A percentile compares a stretch with the other conserved stretches of the same genome.
Evolutionary conservation across 2,329 filamentous ascomycete species (phyloP).

Genomic region (Calonectria pseudoreteaudii): DNA sequence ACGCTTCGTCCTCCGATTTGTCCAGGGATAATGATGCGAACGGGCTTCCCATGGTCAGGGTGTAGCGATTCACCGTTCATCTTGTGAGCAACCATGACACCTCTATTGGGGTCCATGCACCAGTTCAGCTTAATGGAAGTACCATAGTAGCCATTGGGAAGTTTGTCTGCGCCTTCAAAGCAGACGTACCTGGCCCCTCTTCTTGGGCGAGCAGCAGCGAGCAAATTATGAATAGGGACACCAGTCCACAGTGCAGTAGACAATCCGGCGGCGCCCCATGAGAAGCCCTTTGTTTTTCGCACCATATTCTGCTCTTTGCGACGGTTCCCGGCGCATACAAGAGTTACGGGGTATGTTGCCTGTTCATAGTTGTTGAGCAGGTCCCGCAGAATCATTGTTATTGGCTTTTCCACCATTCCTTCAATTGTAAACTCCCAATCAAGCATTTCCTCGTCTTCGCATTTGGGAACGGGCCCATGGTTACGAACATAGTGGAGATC

Average conservation of each 20-base stretch:
- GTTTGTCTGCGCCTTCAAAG: slow-evolving; percentile 89
- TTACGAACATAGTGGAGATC: slow-evolving; percentile 94
- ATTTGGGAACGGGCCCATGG: slow-evolving; percentile 84
- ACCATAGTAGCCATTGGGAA: slow-evolving; percentile 90
- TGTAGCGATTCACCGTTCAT: slow-evolving; percentile 89
- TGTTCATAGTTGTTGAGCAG: slow-evolving; percentile 82
- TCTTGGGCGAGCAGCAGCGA: slow-evolving; percentile 75
- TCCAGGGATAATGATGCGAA: slow-evolving; percentile 86
- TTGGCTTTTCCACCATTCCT: slow-evolving; percentile 82
- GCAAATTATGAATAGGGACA: slow-evolving; percentile 77
- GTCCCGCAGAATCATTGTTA: slow-evolving; percentile 78
- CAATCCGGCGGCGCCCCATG: slow-evolving; percentile 89
- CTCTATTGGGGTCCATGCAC: slow-evolving; percentile 84
- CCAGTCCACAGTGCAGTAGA: slow-evolving; percentile 92
- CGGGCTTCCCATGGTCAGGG: slow-evolving; percentile 87
- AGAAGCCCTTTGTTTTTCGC: slow-evolving; percentile 92
- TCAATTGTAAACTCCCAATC: slow-evolving; percentile 88
- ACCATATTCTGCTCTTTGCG: slow-evolving; percentile 94
- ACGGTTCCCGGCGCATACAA: slow-evolving; percentile 92
- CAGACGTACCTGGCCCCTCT: slow-evolving; percentile 84
- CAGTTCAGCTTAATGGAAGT: slow-evolving; percentile 90
- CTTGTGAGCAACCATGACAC: slow-evolving; percentile 87
- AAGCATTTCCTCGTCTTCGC: slow-evolving; percentile 77
- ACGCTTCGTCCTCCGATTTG: slow-evolving; percentile 94
- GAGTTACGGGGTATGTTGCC: slow-evolving; percentile 85